These are phyloP conservation scores for Aureobasidium mangrovei DNA, from an alignment of 2,329 filamentous ascomycete genomes.

Conservation along the genomic window DNA sequence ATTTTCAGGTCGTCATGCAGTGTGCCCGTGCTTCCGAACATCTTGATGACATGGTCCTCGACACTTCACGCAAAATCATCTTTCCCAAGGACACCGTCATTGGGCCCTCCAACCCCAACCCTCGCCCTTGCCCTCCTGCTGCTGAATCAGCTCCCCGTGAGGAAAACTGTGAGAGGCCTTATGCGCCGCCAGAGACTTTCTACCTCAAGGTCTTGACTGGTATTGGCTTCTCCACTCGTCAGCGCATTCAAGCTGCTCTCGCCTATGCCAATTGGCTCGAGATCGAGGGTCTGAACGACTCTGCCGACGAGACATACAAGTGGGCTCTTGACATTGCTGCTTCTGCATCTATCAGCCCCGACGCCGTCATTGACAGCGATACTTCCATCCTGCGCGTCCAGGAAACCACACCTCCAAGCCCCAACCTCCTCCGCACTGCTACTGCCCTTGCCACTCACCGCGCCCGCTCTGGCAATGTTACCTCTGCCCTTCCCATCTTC, in stretches of 20 bases:
- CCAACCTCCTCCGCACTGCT: constrained; percentile 65
- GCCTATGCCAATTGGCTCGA: constrained; percentile 80
- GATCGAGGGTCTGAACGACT: constrained; percentile 58
- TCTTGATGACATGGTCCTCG: constrained; percentile 68
- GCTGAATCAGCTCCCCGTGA: constrained; percentile 57
- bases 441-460: constrained; percentile 73
- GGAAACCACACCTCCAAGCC: constrained; percentile 49
- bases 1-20: constrained; percentile 73
- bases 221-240: constrained; percentile 65
- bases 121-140: constrained; percentile 60
- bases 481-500: constrained; percentile 70
- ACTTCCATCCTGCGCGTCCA: constrained; percentile 48
- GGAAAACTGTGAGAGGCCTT: constrained; percentile 64
- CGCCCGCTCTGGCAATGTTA: constrained; percentile 58
- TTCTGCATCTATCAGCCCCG: constrained; percentile 40
- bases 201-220: constrained; percentile 79
- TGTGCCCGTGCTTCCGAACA: constrained; percentile 70
- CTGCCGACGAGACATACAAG: constrained; percentile 62
- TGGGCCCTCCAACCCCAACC: constrained; percentile 75
- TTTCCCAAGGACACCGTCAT: constrained; percentile 67
- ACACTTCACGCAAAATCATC: constrained; percentile 55
- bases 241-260: constrained; percentile 72
- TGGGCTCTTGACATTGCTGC: constrained; percentile 70
- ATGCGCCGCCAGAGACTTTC: constrained; percentile 61
- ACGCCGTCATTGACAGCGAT: constrained; percentile 48